Conservation (phyloP, 2,329 filamentous ascomycete species). For the Aspergillus sp. region DNA sequence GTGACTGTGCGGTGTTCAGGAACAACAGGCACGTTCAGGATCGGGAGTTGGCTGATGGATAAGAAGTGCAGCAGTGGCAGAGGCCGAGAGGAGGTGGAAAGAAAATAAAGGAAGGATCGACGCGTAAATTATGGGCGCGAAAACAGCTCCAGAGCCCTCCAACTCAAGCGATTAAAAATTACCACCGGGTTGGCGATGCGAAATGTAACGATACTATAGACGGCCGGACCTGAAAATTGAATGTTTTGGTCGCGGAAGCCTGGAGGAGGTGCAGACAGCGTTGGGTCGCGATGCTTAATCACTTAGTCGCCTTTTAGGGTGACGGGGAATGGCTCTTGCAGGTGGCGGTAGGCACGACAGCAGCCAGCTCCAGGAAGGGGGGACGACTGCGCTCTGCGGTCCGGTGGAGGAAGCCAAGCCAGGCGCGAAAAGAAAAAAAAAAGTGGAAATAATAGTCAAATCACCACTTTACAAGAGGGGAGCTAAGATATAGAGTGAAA, state of each 20-base stretch:
- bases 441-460: conserved; percentile 26
- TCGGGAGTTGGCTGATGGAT: conserved; percentile 11
- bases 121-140: conserved; percentile 22
- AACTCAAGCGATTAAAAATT: conserved; percentile 14
- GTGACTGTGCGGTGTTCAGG: not conserved
- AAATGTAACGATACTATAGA: conserved; percentile 21
- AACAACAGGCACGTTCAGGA: conserved; percentile 12
- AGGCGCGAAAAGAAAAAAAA: conserved; percentile 12
- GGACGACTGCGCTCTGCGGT: not conserved
- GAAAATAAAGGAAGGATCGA: conserved; percentile 25
- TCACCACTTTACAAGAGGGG: conserved; percentile 20
- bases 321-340: conserved; percentile 42
- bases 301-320: conserved; percentile 43
- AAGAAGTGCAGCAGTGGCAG: conserved; percentile 14
- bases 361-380: conserved; percentile 33
- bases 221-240: conserved; percentile 14
- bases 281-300: conserved; percentile 45
- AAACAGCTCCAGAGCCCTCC: conserved; percentile 4
- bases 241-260: conserved; percentile 11
- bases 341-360: conserved; percentile 38
- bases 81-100: conserved; percentile 11
- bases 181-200: conserved; percentile 1
- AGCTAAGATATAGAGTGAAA: conserved; percentile 26
- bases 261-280: conserved; percentile 17
- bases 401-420: conserved; percentile 3